Base-by-base conservation (phyloP, 75 land plant species). In the Pinus tabuliformis region DNA sequence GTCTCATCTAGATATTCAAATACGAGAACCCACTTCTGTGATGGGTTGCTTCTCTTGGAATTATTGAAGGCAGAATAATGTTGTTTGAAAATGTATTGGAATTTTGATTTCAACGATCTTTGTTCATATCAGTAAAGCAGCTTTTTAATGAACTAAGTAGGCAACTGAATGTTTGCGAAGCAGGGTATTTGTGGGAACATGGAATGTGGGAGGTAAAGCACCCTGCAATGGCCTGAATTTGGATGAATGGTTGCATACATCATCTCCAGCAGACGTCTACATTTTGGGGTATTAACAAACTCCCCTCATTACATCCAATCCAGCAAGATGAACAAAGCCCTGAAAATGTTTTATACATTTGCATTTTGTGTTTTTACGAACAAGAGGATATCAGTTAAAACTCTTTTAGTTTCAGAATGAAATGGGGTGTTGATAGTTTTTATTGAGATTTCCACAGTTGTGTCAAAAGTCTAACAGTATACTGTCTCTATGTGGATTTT, bases 141-240 rank as follows among this genome's bases (percentile, higher is more conserved):
- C 54, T 49, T 49, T 49, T 49, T 49, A 49, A 49, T 11, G 54
- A 49, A 49, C 61, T 18, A 59, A 59, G 20, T n/a, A n/a, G 3
- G 61, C 16, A 59, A 3, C 62, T 21, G 5, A 20, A 12, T 60
- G 7, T 60, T 21, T 60, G 62, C 73, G 22, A 45, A 45, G 11
- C 12, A 18, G 73, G 42, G 20, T 52, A 71, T 71, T 49, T 21
- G 49, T 8, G 11, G 24, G 66, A 33, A 85, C 86, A 49, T 85
- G 86, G 86, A 85, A 85, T 70, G 86, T 85, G 3, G 86, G 66
- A 20, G 86, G 86, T 13, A 66, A 70, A 59, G 60, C 60, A n/a
- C 85, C 84, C 33, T 72, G 36, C 56, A 66, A 15, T 22, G 54
- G 72, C 76, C 42, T 80, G 75, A 58, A 80, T 26, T 70, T 84